These are phyloP conservation scores for Rhodotorula mucilaginosa DNA, from an alignment of 1,284 basidiomycete species.

Conservation along the genomic window DNA sequence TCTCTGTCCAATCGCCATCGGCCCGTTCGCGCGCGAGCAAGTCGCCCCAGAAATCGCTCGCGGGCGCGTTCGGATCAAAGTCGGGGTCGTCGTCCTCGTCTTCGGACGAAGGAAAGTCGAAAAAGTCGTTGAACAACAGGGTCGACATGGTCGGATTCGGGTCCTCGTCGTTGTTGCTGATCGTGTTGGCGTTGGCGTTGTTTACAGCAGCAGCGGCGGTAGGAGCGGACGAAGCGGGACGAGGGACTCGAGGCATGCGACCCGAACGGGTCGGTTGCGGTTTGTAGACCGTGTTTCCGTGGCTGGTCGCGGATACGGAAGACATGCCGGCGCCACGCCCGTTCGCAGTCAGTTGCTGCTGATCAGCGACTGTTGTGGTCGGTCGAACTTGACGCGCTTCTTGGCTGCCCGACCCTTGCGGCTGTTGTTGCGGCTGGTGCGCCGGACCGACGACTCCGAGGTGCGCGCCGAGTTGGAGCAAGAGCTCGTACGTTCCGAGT, in stretches of 20 bases:
- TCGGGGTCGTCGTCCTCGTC: constrained; percentile 35
- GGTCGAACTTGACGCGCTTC: no score
- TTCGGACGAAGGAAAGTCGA: constrained; percentile 31
- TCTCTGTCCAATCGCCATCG: not conserved
- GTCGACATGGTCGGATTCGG: constrained; percentile 21
- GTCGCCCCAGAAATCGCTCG: constrained; percentile 13
- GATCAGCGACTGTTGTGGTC: not conserved
- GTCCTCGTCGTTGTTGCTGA: not conserved
- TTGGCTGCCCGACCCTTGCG: not conserved
- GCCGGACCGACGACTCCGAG: not conserved
- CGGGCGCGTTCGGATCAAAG: constrained; percentile 19
- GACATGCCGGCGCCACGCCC: not conserved
- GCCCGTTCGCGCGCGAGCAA: constrained; percentile 2
- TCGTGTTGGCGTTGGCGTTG: not conserved
- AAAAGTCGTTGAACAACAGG: constrained; percentile 38
- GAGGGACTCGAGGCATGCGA: constrained; percentile 21
- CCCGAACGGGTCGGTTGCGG: constrained; percentile 30
- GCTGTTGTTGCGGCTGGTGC: not conserved
- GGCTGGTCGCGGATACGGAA: no score
- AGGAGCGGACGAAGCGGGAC: not conserved
- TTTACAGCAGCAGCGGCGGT: no score
- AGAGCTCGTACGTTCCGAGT: constrained; percentile 8
- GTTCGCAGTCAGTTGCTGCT: not conserved
- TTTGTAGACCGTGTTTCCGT: constrained; percentile 2
- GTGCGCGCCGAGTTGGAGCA: not conserved